phyloP scores from a whole-genome alignment of 2,329 filamentous ascomycete species.

The Ophiocordyceps australis region DNA sequence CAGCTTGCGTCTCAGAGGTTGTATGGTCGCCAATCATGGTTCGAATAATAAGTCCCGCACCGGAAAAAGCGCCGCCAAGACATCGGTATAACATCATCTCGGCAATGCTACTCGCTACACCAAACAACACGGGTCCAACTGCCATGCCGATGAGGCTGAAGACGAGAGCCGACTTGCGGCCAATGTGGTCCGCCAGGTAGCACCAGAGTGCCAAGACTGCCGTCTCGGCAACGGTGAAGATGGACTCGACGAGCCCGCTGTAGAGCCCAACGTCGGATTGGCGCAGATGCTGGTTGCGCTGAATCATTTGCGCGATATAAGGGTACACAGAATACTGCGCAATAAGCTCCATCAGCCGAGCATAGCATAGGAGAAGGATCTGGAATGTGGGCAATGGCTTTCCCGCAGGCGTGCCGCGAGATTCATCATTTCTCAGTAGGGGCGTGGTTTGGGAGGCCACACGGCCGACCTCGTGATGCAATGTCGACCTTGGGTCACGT shows the following conservation, averaged over 20 bases:
- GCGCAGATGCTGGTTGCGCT: conserved; percentile 41
- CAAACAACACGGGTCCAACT: conserved; percentile 45
- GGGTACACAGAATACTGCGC: conserved; percentile 76
- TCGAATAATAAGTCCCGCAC: conserved; percentile 55
- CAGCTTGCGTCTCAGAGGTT: conserved; percentile 50
- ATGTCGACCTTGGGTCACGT: too few species aligned
- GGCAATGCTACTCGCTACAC: conserved; percentile 44
- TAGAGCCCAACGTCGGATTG: conserved; percentile 63
- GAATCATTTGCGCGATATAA: conserved; percentile 63
- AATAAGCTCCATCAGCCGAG: conserved; percentile 54
- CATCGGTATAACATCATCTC: conserved; percentile 62
- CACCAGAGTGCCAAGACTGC: conserved; percentile 64
- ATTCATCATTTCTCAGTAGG: background rate
- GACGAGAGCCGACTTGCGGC: conserved; percentile 56
- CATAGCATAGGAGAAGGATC: conserved; percentile 55
- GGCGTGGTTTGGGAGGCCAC: background rate
- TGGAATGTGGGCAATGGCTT: conserved; percentile 41
- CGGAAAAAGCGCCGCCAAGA: conserved; percentile 54
- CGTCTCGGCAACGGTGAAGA: conserved; percentile 63
- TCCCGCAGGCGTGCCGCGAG: too few species aligned
- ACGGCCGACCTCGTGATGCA: too few species aligned
- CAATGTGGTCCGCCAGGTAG: conserved; percentile 38
- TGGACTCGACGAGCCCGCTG: conserved; percentile 53
- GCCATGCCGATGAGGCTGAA: conserved; percentile 46
- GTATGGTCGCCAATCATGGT: conserved; percentile 63